These are phyloP conservation scores for Stagonosporopsis tanaceti DNA, from an alignment of 2,329 filamentous ascomycete genomes.

Conservation along the genomic window DNA sequence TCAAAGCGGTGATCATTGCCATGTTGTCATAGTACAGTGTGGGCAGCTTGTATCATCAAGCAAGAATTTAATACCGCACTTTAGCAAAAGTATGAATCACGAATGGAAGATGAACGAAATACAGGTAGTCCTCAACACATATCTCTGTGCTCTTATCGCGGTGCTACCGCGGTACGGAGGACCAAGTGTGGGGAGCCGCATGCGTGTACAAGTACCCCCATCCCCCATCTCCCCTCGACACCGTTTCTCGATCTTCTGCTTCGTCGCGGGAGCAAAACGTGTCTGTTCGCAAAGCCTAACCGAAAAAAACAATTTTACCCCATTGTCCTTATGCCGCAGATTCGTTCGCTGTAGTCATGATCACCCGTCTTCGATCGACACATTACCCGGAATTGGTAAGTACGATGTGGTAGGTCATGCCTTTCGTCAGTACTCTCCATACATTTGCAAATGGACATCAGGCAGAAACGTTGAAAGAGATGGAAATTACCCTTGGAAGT, in stretches of 20 bases:
- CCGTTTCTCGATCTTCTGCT: neutral
- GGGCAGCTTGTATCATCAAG: neutral
- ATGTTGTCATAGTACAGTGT: neutral
- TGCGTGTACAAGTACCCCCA: constrained; percentile 6
- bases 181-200: constrained; percentile 18
- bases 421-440: neutral
- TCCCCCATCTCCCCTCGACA: neutral
- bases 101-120: neutral
- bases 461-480: neutral
- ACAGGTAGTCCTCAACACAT: too few relatives aligned
- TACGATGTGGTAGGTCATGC: neutral
- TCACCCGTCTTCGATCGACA: neutral
- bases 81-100: constrained; percentile 1
- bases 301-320: neutral
- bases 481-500: neutral
- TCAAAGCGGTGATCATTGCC: neutral
- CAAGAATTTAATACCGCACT: neutral
- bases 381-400: neutral
- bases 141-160: neutral
- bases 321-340: neutral
- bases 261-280: neutral
- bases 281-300: neutral
- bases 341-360: neutral
- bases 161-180: constrained; percentile 5
- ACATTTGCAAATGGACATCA: neutral